Evolutionary conservation across 768 basidiomycete species (phyloP).

Genomic region (Mrakia frigida): DNA sequence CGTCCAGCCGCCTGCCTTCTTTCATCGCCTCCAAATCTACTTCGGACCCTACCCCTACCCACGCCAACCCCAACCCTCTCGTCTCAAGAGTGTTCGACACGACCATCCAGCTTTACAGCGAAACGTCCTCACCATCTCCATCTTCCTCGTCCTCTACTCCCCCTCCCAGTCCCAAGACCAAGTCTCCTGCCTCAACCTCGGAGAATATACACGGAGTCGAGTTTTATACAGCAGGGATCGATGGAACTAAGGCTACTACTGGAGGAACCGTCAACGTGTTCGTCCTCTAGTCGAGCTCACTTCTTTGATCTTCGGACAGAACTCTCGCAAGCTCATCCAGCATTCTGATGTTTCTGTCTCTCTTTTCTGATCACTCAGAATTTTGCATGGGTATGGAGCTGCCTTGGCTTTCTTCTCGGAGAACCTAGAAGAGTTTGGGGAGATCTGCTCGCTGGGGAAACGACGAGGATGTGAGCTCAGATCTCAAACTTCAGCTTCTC

Average conservation of each 20-base stretch:
- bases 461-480: constrained; percentile 53
- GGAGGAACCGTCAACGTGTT: constrained; percentile 20
- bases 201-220: constrained; percentile 15
- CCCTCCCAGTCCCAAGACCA: not conserved
- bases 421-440: constrained; percentile 19
- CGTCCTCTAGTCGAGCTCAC: not conserved
- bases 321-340: not conserved
- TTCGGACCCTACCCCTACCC: constrained; percentile 15
- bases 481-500: not conserved
- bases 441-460: constrained; percentile 51
- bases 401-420: constrained; percentile 56
- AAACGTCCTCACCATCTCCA: not conserved
- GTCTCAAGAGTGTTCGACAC: constrained; percentile 2
- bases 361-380: not conserved
- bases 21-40: not conserved
- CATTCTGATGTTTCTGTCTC: not conserved
- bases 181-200: too few species aligned
- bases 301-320: not conserved
- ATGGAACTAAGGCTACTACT: constrained; percentile 5
- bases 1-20: constrained; percentile 18
- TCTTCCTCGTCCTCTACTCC: not conserved
- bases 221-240: constrained; percentile 15
- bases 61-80: constrained; percentile 19
- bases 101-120: not conserved
- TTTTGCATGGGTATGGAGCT: constrained; percentile 77